Evolutionary conservation across 345 rosid genomes (phyloP).

Genomic region (Physaria fendleri): DNA sequence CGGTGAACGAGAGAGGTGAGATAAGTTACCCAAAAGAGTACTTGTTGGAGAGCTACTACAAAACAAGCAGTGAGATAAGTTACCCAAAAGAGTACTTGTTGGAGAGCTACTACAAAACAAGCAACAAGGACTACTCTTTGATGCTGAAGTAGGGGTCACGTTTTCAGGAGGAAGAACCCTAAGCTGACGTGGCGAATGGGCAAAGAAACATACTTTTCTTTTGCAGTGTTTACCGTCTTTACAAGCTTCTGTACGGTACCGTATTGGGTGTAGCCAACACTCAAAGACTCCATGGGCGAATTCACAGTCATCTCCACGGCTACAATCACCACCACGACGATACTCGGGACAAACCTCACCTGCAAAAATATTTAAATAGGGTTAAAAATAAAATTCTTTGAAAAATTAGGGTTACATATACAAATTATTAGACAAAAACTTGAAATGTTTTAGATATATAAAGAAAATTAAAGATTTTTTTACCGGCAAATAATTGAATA

Average conservation of each 20-base stretch:
- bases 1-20: conserved; percentile 45
- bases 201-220: conserved; percentile 70
- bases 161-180: conserved; percentile 38
- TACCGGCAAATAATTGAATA: no score
- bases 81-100: conserved; percentile 61
- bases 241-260: conserved; percentile 72
- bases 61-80: conserved; percentile 40
- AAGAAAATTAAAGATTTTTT: no score
- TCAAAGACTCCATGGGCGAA: conserved; percentile 82
- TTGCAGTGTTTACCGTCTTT: conserved; percentile 68
- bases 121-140: conserved; percentile 40
- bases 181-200: conserved; percentile 65
- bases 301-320: conserved; percentile 73
- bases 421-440: no score
- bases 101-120: conserved; percentile 65
- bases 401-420: no score
- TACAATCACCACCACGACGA: conserved; percentile 58
- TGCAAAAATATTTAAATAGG: no score
- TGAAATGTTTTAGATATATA: no score
- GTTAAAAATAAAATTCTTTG: no score
- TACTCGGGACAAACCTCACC: conserved; percentile 69
- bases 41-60: conserved; percentile 78
- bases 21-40: conserved; percentile 49
- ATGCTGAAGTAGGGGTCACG: not conserved
- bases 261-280: conserved; percentile 75